phyloP scores from a whole-genome alignment of 1,284 basidiomycete genomes.

The Spongispora temasekensis region DNA sequence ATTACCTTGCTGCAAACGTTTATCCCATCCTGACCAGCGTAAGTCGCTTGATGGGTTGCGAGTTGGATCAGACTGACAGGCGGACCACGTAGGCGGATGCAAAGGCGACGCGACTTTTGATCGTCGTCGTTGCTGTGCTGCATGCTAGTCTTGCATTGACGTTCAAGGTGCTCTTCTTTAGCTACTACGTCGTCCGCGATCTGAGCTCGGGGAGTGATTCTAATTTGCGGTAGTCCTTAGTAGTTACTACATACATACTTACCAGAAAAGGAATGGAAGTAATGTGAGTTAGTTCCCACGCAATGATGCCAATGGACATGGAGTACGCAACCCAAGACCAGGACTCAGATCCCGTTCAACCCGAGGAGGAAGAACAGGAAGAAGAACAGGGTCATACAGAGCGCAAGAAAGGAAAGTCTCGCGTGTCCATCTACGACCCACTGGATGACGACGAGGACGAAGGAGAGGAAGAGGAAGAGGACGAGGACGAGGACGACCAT shows the following conservation, averaged over 20 bases:
- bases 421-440: slow-evolving; percentile 50
- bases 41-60: slow-evolving; percentile 31
- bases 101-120: slow-evolving; percentile 78
- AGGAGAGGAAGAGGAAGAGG: slow-evolving; percentile 52
- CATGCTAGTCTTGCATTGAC: slow-evolving; percentile 78
- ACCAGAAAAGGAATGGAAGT: no score
- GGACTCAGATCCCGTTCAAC: slow-evolving; percentile 37
- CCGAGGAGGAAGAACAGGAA: slow-evolving; percentile 43
- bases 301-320: slow-evolving; percentile 39
- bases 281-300: no score
- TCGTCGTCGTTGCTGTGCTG: slow-evolving; percentile 68
- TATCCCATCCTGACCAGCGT: slow-evolving; percentile 89
- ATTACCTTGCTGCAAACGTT: slow-evolving; percentile 81
- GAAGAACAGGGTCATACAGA: slow-evolving; percentile 35
- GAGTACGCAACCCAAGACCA: slow-evolving; percentile 45
- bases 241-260: no score
- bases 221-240: slow-evolving; percentile 23
- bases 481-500: slow-evolving; percentile 45
- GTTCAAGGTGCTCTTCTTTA: slow-evolving; percentile 89
- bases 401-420: slow-evolving; percentile 31
- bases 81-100: slow-evolving; percentile 64
- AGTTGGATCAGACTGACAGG: slow-evolving; percentile 6
- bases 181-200: slow-evolving; percentile 67
- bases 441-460: slow-evolving; percentile 51
- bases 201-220: slow-evolving; percentile 42